Evolutionary conservation across 1,139 yeast species (phyloP), one percentile per base, ranked within the genome.

Genomic region (Geotrichum restrictum): DNA sequence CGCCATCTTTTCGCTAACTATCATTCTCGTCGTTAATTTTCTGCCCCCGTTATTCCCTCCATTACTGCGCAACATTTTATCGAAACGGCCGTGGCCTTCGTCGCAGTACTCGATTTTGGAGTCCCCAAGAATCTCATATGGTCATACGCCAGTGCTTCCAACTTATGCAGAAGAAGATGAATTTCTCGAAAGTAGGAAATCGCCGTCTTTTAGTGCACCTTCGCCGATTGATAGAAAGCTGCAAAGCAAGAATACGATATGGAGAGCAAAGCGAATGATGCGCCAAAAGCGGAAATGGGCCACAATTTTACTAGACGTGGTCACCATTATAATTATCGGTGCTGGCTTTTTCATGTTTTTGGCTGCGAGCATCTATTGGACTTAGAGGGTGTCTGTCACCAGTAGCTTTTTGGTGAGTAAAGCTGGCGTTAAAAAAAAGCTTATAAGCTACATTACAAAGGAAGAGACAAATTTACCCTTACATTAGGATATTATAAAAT

Each of bases 1-100:
- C 34, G 65, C 62, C 1, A 21, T 61, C 1, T 50, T 57, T 11
- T 51, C 66, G 2, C 19, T 60, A 5, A 45, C 51, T 2, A 43
- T 56, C 18, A 39, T 62, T 5, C 13, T 57, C 11, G 21, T 56
- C 16, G 57, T 53, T 34, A 58, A 54, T 49, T 49, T 49, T 49
- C 44, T 53, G 22, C 59, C 63, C 14, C 61, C 60, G 38, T 56
- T 46, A 29, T 32, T 54, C 34, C 57, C 58, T 7, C 22, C 45
- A 1, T 3, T 21, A 3, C 36, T 45, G 2, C 36, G 34, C 40
- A 10, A 36, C 1, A 32, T 43, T 7, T 36, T 49, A 8, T 10
- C 39, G 5, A 37, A 43, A 19, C 43, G 36, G 21, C 13, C 18
- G 13, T 29, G 38, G 14, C 16, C 42, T 5, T 24, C 29, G 21